Percentiles rank a stretch among this genome's conserved stretches.
These are phyloP conservation scores for Neostapfia colusana DNA, from an alignment of 176 grass and related monocot species.

Conservation along the genomic window DNA sequence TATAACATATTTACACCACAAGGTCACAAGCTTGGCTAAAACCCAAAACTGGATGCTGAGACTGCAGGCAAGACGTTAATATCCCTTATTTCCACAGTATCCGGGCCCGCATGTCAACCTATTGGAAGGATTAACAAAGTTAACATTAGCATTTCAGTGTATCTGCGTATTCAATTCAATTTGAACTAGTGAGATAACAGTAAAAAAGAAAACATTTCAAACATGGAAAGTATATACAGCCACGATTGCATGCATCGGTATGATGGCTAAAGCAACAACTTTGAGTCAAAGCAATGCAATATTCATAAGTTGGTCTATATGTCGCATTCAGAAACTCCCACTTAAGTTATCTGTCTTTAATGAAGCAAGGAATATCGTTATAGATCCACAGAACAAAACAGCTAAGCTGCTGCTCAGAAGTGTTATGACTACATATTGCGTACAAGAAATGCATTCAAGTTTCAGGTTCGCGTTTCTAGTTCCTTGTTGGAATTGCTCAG, in stretches of 20 bases:
- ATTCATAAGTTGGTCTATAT: conserved; percentile 34
- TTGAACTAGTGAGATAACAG: conserved; percentile 5
- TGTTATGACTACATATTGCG: neutral
- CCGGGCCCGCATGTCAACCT: conserved; percentile 97
- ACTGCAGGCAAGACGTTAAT: conserved; percentile 35
- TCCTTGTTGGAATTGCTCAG: neutral
- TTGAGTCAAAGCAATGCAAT: conserved; percentile 5
- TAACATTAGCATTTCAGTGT: conserved; percentile 8
- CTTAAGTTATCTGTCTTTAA: neutral
- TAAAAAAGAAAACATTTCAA: neutral
- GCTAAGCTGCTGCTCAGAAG: neutral
- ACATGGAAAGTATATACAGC: neutral
- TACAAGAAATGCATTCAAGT: neutral
- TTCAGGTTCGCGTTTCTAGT: neutral
- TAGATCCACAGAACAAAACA: conserved; percentile 15
- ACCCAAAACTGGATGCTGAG: neutral
- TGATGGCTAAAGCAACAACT: neutral
- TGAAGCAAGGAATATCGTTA: neutral
- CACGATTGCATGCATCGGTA: neutral
- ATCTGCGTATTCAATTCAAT: neutral
- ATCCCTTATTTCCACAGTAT: conserved; percentile 98
- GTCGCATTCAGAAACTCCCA: conserved; percentile 30
- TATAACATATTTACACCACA: conserved; percentile 9
- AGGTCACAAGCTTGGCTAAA: conserved; percentile 1
- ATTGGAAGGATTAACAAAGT: conserved; percentile 34